Conservation (phyloP, 805 yeast genomes). For the Nadsonia fulvescens region DNA sequence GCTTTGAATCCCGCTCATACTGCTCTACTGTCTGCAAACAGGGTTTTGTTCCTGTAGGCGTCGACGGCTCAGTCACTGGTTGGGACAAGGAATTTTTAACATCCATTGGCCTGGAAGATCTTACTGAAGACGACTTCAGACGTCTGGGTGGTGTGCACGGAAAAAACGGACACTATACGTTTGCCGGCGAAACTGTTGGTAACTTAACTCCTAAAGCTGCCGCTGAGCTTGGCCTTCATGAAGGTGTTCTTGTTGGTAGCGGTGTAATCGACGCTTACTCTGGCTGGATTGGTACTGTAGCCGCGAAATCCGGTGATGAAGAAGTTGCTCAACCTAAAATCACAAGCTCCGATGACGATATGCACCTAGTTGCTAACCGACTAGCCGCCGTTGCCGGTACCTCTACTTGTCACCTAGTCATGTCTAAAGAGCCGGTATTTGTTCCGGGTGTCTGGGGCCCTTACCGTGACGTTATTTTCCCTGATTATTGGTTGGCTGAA, state of each 20-base stretch:
- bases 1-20: slow-evolving; percentile 68
- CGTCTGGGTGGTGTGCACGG: slow-evolving; percentile 73
- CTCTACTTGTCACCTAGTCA: slow-evolving; percentile 86
- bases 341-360: slow-evolving; percentile 21
- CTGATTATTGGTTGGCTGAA: slow-evolving; percentile 86
- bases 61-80: slow-evolving; percentile 69
- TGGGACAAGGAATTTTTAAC: slow-evolving; percentile 74
- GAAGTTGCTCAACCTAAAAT: slow-evolving; percentile 11
- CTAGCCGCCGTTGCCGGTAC: slow-evolving; percentile 98
- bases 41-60: slow-evolving; percentile 85
- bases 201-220: slow-evolving; percentile 51
- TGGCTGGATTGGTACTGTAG: slow-evolving; percentile 98
- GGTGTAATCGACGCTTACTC: slow-evolving; percentile 98
- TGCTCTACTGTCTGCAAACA: slow-evolving; percentile 92
- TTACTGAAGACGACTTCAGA: slow-evolving; percentile 56
- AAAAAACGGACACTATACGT: slow-evolving; percentile 49
- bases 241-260: slow-evolving; percentile 70
- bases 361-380: slow-evolving; percentile 48
- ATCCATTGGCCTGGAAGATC: slow-evolving; percentile 54
- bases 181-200: slow-evolving; percentile 87
- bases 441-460: slow-evolving; percentile 99
- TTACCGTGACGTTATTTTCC: slow-evolving; percentile 81
- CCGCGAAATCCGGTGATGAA: slow-evolving; percentile 53
- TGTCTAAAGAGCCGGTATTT: slow-evolving; percentile 69
- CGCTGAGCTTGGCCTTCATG: slow-evolving; percentile 63